Percentiles rank a stretch among this genome's conserved stretches.
Conservation (phyloP, 345 rosid species). For the Eutrema japonicum region DNA sequence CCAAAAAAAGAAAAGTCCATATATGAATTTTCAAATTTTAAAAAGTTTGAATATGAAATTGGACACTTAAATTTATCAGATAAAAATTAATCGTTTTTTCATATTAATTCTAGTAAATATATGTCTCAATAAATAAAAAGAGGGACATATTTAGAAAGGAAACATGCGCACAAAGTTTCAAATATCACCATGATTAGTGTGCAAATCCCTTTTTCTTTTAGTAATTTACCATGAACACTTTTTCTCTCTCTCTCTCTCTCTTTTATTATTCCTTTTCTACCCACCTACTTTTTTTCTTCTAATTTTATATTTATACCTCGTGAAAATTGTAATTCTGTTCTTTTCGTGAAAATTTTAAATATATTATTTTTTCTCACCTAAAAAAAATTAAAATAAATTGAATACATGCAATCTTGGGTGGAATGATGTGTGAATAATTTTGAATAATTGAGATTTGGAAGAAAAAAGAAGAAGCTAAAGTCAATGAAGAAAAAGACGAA, state of each 20-base stretch:
- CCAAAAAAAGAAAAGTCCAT: no score
- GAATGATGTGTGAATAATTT: slow-evolving; percentile 29
- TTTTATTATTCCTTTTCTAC: not conserved
- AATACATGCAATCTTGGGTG: not conserved
- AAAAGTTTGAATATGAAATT: no score
- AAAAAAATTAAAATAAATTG: not conserved
- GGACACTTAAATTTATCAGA: no score
- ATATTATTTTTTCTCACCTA: not conserved
- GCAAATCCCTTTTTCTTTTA: slow-evolving; percentile 26
- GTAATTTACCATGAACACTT: not conserved
- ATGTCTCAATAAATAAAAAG: not conserved
- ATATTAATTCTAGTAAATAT: not conserved
- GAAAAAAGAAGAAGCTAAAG: not conserved
- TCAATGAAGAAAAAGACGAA: slow-evolving; percentile 40
- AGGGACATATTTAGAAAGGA: slow-evolving; percentile 39
- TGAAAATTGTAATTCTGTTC: slow-evolving; percentile 1
- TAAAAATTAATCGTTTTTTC: no score
- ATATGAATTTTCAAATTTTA: no score
- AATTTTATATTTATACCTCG: not conserved
- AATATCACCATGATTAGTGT: slow-evolving; percentile 35
- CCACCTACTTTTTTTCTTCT: not conserved
- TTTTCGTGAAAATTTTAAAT: not conserved
- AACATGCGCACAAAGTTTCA: slow-evolving; percentile 42
- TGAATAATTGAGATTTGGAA: slow-evolving; percentile 13
- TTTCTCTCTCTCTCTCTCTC: not conserved